Base-by-base conservation (phyloP, 1,284 basidiomycete species). In the Papiliotrema fonsecae region DNA sequence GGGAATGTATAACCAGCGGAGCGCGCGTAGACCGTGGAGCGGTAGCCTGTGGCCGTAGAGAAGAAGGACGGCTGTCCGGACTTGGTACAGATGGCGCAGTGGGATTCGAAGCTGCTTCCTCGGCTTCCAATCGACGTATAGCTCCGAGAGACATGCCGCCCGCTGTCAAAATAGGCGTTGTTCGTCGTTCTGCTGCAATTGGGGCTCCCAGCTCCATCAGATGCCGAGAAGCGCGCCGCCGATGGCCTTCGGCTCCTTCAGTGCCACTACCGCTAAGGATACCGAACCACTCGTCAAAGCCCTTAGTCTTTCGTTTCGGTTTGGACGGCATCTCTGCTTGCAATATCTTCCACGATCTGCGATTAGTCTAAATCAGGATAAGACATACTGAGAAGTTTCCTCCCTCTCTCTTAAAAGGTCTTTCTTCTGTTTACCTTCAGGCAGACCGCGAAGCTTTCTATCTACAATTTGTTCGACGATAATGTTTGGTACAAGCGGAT, bases 381-480 rank as follows among this genome's bases (percentile, higher is more conserved):
- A 10, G n/a, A 58, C 67, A 30, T 31, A 70, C 65, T 57, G 52
- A 9, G 53, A 25, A 25, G 64, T 61, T 31, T 60, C 57, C 32
- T 61, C 48, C 25, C 68, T 48, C 35, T 67, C 61, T 21, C 55
- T 36, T 14, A 64, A 28, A 40, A 68, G 55, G n/a, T 61, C 61
- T n/a, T 45, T 38, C 40, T 57, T 65, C 43, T 62, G 55, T n/a
- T 34, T 16, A 7, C 52, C 45, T 13, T 63, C 60, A 9, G 49
- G 42, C 1, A 67, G 51, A 27, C 38, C 42, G 2, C 42, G 49
- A 2, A 67, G 48, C 38, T 67, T 67, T 9, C 61, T 55, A 2
- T 65, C 63, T 27, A 65, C 62, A 30, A 67, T 62, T 39, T 67
- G 65, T 45, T 67, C 65, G 14, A 67, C 55, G 7, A 62, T 48